Evolutionary conservation across 768 basidiomycete genomes (phyloP).

Genomic region (Phanerochaete carnosa): DNA sequence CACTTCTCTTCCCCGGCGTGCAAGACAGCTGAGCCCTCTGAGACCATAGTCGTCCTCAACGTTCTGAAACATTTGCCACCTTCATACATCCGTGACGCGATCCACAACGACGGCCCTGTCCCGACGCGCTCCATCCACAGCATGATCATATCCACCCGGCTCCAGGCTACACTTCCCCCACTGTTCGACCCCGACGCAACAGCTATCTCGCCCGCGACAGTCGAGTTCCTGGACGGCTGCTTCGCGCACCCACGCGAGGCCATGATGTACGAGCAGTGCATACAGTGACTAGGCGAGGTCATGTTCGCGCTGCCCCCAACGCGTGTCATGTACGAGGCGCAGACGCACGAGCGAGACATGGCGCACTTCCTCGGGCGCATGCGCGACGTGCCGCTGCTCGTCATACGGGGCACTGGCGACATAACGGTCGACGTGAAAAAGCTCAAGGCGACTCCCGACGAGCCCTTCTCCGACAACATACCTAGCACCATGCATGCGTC

Average conservation of each 20-base stretch:
- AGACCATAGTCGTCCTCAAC: neutral
- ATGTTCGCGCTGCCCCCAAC: slow-evolving; percentile 17
- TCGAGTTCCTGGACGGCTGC: slow-evolving; percentile 22
- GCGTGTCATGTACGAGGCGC: slow-evolving; percentile 9
- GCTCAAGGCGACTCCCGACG: neutral
- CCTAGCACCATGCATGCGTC: too few relatives aligned
- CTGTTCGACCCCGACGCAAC: slow-evolving; percentile 11
- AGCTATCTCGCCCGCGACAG: slow-evolving; percentile 7
- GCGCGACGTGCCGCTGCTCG: slow-evolving; percentile 15
- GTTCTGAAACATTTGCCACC: slow-evolving; percentile 18
- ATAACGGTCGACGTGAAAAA: neutral
- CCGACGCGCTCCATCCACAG: slow-evolving; percentile 15
- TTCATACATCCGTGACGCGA: slow-evolving; percentile 18
- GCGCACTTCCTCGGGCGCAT: slow-evolving; percentile 16
- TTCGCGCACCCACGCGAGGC: slow-evolving; percentile 12
- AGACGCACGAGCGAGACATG: slow-evolving; percentile 21
- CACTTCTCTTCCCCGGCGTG: neutral
- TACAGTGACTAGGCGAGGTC: slow-evolving; percentile 22
- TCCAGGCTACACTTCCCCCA: slow-evolving; percentile 7
- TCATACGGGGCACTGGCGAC: slow-evolving; percentile 23
- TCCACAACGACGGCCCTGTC: slow-evolving; percentile 22
- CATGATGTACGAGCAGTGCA: slow-evolving; percentile 16
- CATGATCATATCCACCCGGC: slow-evolving; percentile 4
- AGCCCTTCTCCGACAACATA: neutral
- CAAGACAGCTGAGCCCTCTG: neutral